Evolutionary conservation across 768 basidiomycete species (phyloP).

Genomic region (Termitomyces sp.): DNA sequence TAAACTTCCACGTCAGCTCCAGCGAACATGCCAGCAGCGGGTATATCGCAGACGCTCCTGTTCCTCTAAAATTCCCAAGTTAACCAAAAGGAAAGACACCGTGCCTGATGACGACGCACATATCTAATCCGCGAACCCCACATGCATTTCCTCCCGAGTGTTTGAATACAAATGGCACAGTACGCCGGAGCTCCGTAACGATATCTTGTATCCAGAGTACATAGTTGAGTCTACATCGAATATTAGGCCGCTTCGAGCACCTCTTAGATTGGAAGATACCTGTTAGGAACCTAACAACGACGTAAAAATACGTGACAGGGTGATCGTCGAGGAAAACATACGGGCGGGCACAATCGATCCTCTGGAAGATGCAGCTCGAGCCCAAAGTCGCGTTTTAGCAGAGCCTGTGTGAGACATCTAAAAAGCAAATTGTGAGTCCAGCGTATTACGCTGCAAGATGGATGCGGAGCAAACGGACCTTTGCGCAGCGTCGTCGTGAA

Average conservation of each 20-base stretch:
- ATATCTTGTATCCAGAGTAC: constrained; percentile 83
- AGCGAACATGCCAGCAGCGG: constrained; percentile 67
- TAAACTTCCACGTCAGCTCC: constrained; percentile 51
- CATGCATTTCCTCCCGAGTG: background rate
- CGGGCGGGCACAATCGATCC: constrained; percentile 85
- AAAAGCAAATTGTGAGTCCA: constrained; percentile 4
- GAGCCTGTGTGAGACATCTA: constrained; percentile 76
- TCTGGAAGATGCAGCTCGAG: constrained; percentile 58
- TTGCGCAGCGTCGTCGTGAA: constrained; percentile 66
- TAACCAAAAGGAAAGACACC: background rate
- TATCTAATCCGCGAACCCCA: constrained; percentile 56
- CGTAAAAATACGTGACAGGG: background rate
- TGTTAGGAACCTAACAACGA: constrained; percentile 60
- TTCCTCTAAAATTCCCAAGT: constrained; percentile 48
- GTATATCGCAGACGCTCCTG: constrained; percentile 89
- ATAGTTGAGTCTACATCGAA: constrained; percentile 70
- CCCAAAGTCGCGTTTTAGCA: constrained; percentile 73
- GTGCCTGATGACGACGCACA: constrained; percentile 45
- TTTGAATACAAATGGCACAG: constrained; percentile 3
- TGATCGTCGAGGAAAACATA: constrained; percentile 21
- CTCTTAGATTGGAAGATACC: constrained; percentile 32
- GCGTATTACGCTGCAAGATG: background rate
- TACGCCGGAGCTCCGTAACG: constrained; percentile 28
- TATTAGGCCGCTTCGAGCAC: background rate
- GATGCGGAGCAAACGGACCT: constrained; percentile 39